A percentile compares a stretch with the other conserved stretches of the same genome.
Evolutionary conservation across 495 filamentous ascomycete species (phyloP).

Genomic region (Venustampulla echinocandica): DNA sequence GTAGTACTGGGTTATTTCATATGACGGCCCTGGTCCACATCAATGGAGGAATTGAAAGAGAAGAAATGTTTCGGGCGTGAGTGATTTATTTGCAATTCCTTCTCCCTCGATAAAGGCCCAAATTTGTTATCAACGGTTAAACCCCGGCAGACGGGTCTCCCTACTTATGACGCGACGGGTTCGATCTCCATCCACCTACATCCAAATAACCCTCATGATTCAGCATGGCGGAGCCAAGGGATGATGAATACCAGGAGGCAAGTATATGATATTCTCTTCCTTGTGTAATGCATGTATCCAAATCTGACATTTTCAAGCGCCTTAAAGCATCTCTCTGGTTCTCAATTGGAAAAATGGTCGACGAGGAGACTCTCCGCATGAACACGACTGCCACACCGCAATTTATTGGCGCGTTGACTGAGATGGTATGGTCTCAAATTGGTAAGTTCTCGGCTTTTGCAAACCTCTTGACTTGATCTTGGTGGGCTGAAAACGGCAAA

Average conservation of each 20-base stretch:
- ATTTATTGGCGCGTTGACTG: constrained; percentile 86
- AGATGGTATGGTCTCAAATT: constrained; percentile 86
- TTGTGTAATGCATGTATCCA: not conserved
- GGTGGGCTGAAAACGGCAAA: not conserved
- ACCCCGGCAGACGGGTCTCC: not conserved
- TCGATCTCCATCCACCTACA: not conserved
- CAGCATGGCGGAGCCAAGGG: constrained; percentile 21
- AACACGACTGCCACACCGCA: constrained; percentile 86
- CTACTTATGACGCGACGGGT: not conserved
- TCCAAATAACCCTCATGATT: not conserved
- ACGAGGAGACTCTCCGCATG: constrained; percentile 68
- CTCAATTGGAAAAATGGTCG: constrained; percentile 78
- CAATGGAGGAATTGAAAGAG: no score
- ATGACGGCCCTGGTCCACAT: no score
- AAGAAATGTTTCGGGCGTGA: no score
- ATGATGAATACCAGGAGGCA: constrained; percentile 25
- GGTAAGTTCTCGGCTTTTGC: constrained; percentile 44
- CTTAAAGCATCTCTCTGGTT: constrained; percentile 95
- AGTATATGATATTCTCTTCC: not conserved
- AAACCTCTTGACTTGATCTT: not conserved
- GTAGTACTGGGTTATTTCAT: no score
- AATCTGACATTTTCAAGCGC: not conserved
- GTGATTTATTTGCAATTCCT: no score
- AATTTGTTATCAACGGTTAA: no score
- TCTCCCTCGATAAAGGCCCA: no score